Evolutionary conservation across 306 rosid genomes (phyloP).

Genomic region (Castanopsis chinensis): DNA sequence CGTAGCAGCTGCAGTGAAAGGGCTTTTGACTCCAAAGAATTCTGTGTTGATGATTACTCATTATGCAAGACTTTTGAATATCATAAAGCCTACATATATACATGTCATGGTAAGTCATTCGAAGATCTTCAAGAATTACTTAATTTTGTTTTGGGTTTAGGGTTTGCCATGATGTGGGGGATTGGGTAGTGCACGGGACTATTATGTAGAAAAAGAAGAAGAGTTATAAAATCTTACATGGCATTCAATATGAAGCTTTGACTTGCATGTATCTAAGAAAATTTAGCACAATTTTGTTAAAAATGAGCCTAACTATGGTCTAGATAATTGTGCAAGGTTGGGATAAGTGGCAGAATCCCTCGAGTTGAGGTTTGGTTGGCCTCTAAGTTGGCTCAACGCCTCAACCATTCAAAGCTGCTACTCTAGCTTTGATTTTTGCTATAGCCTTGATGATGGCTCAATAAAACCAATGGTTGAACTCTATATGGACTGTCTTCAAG

Average conservation of each 20-base stretch:
- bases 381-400: background rate
- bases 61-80: slow-evolving; percentile 75
- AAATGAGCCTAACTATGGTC: no score
- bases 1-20: slow-evolving; percentile 83
- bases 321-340: background rate
- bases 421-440: background rate
- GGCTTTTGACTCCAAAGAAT: slow-evolving; percentile 61
- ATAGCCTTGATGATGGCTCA: background rate
- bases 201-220: background rate
- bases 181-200: background rate
- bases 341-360: background rate
- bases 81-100: slow-evolving; percentile 65
- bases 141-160: slow-evolving; percentile 2
- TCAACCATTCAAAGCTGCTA: background rate
- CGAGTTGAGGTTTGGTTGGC: background rate
- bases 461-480: background rate
- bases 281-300: background rate
- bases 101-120: slow-evolving; percentile 77
- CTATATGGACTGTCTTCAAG: background rate
- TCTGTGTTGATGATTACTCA: slow-evolving; percentile 89
- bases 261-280: background rate
- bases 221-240: background rate
- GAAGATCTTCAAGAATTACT: slow-evolving; percentile 16
- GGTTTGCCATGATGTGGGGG: slow-evolving; percentile 2
- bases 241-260: background rate